A percentile compares a stretch with the other conserved stretches of the same genome.
Conservation (phyloP, 495 filamentous ascomycete genomes). For the Penicillium goetzii region DNA sequence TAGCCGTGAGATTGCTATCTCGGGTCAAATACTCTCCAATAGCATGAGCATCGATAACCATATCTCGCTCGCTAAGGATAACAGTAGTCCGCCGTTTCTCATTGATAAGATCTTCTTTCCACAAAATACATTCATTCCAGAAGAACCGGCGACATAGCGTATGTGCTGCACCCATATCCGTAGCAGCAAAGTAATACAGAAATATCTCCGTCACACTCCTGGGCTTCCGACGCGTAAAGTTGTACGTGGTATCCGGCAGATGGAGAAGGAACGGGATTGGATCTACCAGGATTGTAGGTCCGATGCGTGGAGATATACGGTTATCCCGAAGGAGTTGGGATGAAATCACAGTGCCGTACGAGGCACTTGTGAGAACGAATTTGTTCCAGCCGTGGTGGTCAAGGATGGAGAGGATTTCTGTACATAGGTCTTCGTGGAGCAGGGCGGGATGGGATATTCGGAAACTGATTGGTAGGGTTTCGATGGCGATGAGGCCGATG, state of each 20-base stretch:
- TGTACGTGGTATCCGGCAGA: background rate
- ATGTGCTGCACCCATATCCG: background rate
- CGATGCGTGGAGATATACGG: background rate
- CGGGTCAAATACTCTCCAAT: background rate
- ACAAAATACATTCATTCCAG: background rate
- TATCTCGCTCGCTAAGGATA: background rate
- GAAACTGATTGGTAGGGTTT: background rate
- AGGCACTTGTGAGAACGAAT: background rate
- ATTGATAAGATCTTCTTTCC: background rate
- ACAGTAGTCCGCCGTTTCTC: background rate
- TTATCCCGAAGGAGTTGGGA: background rate
- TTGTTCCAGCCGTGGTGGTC: background rate
- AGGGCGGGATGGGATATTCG: background rate
- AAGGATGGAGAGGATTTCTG: background rate
- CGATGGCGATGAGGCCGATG: background rate
- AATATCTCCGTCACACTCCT: background rate
- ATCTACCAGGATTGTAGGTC: background rate
- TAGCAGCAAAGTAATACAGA: background rate
- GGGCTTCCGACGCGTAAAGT: background rate
- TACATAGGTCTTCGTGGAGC: background rate
- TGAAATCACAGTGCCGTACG: background rate
- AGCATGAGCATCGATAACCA: background rate
- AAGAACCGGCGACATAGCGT: background rate
- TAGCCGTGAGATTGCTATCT: background rate
- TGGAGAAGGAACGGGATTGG: background rate